Conservation (phyloP, 768 basidiomycete genomes). For the Ramaria rubella region DNA sequence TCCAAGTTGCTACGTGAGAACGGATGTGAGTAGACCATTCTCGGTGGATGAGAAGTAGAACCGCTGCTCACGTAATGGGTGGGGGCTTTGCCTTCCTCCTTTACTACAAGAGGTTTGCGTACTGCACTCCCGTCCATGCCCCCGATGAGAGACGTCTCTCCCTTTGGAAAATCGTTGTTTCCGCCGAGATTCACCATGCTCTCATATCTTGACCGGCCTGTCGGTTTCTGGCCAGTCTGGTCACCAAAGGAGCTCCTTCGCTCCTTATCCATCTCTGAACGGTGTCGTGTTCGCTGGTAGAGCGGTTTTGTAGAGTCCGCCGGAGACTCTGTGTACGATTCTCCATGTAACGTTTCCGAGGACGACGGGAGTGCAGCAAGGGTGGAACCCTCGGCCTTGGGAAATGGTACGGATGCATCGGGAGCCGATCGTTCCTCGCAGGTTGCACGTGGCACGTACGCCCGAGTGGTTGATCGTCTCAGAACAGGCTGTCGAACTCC, state of each 20-base stretch:
- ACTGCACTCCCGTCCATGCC: conserved; percentile 53
- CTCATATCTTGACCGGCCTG: conserved; percentile 57
- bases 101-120: conserved; percentile 65
- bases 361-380: conserved; percentile 16
- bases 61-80: conserved; percentile 68
- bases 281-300: conserved; percentile 26
- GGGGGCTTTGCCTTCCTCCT: conserved; percentile 74
- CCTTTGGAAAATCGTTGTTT: conserved; percentile 59
- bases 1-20: conserved; percentile 74
- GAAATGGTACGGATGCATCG: conserved; percentile 48
- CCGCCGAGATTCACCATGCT: conserved; percentile 59
- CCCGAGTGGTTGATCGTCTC: neutral
- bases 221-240: conserved; percentile 48
- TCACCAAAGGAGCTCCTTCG: conserved; percentile 45
- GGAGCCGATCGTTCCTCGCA: conserved; percentile 28
- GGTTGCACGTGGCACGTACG: neutral
- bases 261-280: conserved; percentile 44
- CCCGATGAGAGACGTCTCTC: conserved; percentile 40
- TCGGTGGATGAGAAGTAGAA: neutral
- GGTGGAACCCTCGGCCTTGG: conserved; percentile 42
- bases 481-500: neutral
- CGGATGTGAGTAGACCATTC: conserved; percentile 11
- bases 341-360: conserved; percentile 12
- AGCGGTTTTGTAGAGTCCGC: neutral
- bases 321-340: neutral